Evolutionary conservation across 805 yeast species (phyloP).

Genomic region (Lachancea mirantina): DNA sequence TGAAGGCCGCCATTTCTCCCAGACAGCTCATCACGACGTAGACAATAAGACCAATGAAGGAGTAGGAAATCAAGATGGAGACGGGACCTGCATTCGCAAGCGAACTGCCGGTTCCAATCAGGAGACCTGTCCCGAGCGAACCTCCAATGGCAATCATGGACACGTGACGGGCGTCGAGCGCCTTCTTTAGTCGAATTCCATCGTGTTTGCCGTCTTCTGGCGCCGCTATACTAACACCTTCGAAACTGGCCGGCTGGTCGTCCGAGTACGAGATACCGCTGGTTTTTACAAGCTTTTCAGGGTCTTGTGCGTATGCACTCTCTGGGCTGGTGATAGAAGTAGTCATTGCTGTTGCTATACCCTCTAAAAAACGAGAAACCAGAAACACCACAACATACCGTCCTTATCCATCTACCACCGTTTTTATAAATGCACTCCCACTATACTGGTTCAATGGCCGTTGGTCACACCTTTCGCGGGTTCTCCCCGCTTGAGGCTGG

Average conservation of each 20-base stretch:
- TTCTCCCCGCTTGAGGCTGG: no score
- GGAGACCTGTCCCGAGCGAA: constrained; percentile 72
- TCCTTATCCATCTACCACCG: no score
- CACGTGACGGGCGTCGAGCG: constrained; percentile 48
- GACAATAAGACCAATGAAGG: constrained; percentile 64
- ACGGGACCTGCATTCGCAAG: constrained; percentile 62
- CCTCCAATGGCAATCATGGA: constrained; percentile 79
- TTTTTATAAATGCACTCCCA: no score
- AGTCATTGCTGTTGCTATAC: no score
- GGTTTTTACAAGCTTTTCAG: no score
- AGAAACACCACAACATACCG: no score
- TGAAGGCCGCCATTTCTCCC: constrained; percentile 62
- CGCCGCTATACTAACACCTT: neutral
- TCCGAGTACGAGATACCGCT: constrained; percentile 1
- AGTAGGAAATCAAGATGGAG: constrained; percentile 50
- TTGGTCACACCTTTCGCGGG: no score
- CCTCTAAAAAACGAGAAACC: no score
- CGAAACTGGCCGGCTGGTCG: constrained; percentile 1
- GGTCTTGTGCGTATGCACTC: no score
- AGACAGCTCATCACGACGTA: constrained; percentile 60
- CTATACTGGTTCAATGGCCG: no score
- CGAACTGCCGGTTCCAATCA: constrained; percentile 71
- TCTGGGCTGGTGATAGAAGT: no score
- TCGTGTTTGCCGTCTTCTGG: constrained; percentile 12
- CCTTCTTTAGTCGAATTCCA: constrained; percentile 22